Evolutionary conservation across 2,329 filamentous ascomycete species (phyloP), one percentile per base, ranked within the genome.

Genomic region (Claviceps spartinae): DNA sequence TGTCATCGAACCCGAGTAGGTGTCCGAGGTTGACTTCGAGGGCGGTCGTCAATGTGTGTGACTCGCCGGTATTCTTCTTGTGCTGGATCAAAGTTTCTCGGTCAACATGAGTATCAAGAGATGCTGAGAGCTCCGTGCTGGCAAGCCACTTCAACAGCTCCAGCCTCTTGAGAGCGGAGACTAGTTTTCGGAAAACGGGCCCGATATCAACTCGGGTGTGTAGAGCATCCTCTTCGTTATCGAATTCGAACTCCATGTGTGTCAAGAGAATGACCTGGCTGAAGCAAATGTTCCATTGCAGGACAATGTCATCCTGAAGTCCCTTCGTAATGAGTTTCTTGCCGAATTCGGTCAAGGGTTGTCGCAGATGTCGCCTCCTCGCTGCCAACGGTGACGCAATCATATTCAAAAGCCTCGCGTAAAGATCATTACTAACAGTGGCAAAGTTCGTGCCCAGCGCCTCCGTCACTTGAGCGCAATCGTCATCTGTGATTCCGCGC

Each of bases 241-340:
- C 85, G 50, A 87, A 78, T 62, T 93, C 88, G 41, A 83, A 83
- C 64, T 93, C 85, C 75, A 97, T 85, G 65, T 96, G 89, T 9
- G 93, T 77, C 16, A 95, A 74, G 6, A 98, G 75, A 2, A 93
- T 76, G 2, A 97, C 72, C 53, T 97, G 79, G 61, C 91, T 88
- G 56, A 94, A 81, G 49, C 94, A 81, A 8, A 93, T 73, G 54
- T 80, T 80, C 69, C 82, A 83, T 54, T 86, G 84, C 36, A 87
- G 69, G 49, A 85, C 76, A 6, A 93, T 77, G 13, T 79, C 84
- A 62, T 97, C 89, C 61, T 91, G 85, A 0, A 86, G 81, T 6
- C 88, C 84, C 55, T 82, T 83, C 11, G 95, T 78, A 14, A 89
- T 73, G 2, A 89, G 70, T 58, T 81, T 86, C 42, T 82, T 79